These are phyloP conservation scores for Dalbergia cultrata DNA, from an alignment of 306 rosid genomes.

Conservation along the genomic window DNA sequence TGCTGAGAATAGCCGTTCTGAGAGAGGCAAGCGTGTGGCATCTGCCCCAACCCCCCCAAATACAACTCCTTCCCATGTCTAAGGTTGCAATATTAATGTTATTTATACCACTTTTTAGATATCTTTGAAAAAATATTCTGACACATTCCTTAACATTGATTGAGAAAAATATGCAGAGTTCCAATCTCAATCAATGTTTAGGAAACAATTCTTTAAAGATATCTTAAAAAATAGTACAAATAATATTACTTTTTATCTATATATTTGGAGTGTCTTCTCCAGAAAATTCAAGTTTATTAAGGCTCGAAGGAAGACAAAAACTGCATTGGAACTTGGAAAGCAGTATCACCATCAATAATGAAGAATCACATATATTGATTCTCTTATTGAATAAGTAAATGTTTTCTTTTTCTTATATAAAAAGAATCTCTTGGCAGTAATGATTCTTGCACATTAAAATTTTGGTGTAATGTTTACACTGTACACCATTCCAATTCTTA, in stretches of 20 bases:
- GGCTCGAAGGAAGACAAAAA: background rate
- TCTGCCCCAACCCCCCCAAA: constrained; percentile 79
- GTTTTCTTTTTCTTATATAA: background rate
- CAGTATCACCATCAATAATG: constrained; percentile 7
- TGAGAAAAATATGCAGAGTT: too few species aligned
- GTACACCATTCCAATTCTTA: constrained; percentile 20
- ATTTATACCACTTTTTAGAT: too few species aligned
- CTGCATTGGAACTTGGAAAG: background rate
- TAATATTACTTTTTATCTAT: background rate
- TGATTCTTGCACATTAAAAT: background rate
- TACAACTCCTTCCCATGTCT: constrained; percentile 68
- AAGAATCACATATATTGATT: background rate
- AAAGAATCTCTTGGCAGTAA: background rate
- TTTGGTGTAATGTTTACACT: constrained; percentile 33
- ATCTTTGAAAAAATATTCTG: too few species aligned
- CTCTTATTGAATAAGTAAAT: constrained; percentile 1
- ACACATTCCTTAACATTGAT: too few species aligned
- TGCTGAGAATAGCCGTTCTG: constrained; percentile 87
- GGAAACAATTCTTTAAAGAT: too few species aligned
- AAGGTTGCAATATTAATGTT: background rate
- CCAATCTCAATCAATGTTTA: too few species aligned
- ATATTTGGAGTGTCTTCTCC: background rate
- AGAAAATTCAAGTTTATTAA: background rate
- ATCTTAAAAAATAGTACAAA: too few species aligned
- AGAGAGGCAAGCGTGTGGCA: constrained; percentile 77